Base-by-base conservation (phyloP, 768 basidiomycete species). In the Termitomyces sp. region DNA sequence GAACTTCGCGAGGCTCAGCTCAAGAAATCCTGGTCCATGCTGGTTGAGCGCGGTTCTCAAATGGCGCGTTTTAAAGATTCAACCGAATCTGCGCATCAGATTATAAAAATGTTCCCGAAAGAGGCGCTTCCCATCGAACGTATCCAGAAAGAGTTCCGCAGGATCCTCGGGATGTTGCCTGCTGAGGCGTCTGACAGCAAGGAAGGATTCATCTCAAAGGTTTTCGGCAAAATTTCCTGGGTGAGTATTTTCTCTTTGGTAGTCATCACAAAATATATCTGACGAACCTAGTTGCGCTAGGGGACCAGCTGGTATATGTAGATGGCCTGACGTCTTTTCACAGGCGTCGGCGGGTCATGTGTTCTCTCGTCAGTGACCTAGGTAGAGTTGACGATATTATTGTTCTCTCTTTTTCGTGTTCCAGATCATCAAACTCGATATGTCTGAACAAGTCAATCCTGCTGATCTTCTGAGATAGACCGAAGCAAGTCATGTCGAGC, bases 1-100 rank as follows among this genome's bases (percentile, higher is more conserved):
- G 50, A 56, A 28, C 49, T 51, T n/a, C 55, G 55, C 28, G 55
- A 56, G 50, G 38, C 55, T 5, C 55, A 56, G 44, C 42, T 56
- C 15, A 51, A 52, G 38, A 45, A 51, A 19, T 56, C 37, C 19
- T 56, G 55, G 55, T 51, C 55, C n/a, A 45, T 51, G 44, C 46
- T 56, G 50, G 37, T 37, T 6, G 44, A 45, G 15, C 55, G 55
- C 28, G 55, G 55, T 4, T 56, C 55, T 37, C 50, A 51, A 37
- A 56, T 56, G 50, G 50, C 55, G 19, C 55, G 55, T 5, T 56
- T 56, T 5, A 19, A 24, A 8, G 55, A 51, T 14, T 44, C 55
- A 2, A 51, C 55, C 5, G 55, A 56, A 17, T 56, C 55, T 14
- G 55, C 55, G 7, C 55, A 6, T 7, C 43, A 41, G 34, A 56